These are phyloP conservation scores for Saussurea involucrata DNA, from an alignment of 129 eudicot species.

Conservation along the genomic window DNA sequence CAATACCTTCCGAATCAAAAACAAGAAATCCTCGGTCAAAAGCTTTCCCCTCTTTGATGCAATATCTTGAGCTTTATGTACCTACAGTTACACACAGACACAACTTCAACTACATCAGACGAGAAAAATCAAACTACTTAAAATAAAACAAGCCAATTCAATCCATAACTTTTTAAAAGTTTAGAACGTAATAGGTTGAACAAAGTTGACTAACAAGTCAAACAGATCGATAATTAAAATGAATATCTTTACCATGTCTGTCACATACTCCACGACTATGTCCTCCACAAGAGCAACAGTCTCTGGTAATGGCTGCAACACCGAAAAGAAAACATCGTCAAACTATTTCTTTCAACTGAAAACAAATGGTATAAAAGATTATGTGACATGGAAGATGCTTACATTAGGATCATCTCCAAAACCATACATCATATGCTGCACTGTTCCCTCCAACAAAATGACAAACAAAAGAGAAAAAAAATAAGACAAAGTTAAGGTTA, in stretches of 20 bases:
- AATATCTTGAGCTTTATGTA: conserved; percentile 92
- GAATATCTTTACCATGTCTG: conserved; percentile 45
- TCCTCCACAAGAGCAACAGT: conserved; percentile 93
- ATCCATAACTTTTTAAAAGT: too few species aligned
- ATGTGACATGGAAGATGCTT: conserved; percentile 22
- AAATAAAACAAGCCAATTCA: too few species aligned
- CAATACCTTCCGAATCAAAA: conserved; percentile 81
- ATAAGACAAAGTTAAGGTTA: not conserved
- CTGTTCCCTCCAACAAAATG: conserved; percentile 32
- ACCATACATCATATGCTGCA: conserved; percentile 98
- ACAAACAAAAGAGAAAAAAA: too few species aligned
- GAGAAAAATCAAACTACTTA: not conserved
- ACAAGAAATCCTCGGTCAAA: conserved; percentile 87
- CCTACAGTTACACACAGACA: conserved; percentile 38
- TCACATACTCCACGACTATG: conserved; percentile 93
- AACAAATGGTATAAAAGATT: not conserved
- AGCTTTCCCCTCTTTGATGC: conserved; percentile 96
- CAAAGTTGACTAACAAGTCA: too few species aligned
- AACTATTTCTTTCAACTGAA: not conserved
- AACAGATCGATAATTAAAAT: not conserved
- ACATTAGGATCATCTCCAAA: conserved; percentile 83
- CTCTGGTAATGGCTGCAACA: conserved; percentile 87
- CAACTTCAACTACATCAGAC: not conserved
- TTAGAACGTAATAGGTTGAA: too few species aligned
- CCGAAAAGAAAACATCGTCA: not conserved